Percentiles rank a stretch among this genome's conserved stretches.
Evolutionary conservation across 305 asterid genomes (phyloP).

Genomic region (Lippia alba): DNA sequence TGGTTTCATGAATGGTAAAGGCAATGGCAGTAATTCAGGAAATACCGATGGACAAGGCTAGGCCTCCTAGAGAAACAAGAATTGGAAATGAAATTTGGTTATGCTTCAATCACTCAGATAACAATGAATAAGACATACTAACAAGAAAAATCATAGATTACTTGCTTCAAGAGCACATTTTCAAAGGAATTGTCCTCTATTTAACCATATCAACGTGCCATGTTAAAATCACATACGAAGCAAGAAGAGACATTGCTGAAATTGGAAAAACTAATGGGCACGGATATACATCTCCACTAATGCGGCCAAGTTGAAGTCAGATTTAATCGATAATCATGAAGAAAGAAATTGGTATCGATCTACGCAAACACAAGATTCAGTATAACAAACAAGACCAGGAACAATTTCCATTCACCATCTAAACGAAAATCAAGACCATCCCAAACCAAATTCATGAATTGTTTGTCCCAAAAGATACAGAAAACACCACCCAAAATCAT

Average conservation of each 20-base stretch:
- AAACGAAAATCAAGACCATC: background rate
- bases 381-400: background rate
- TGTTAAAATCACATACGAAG: background rate
- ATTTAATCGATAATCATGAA: background rate
- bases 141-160: background rate
- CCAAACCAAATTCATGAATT: background rate
- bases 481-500: constrained; percentile 12
- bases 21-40: constrained; percentile 12
- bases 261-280: background rate
- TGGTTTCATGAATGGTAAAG: constrained; percentile 43
- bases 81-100: constrained; percentile 2
- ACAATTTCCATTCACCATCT: too few relatives aligned
- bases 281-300: too few relatives aligned
- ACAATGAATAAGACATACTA: background rate
- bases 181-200: background rate
- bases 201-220: background rate
- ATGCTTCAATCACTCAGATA: background rate
- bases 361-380: background rate
- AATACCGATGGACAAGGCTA: constrained; percentile 37
- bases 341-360: background rate
- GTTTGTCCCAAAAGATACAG: background rate
- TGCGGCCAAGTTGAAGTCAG: too few relatives aligned
- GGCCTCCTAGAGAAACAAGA: constrained; percentile 24
- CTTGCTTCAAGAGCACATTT: background rate
- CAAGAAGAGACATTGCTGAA: background rate